These are phyloP conservation scores for Ceratocystis lukuohia DNA, from an alignment of 2,329 filamentous ascomycete genomes.

Conservation along the genomic window DNA sequence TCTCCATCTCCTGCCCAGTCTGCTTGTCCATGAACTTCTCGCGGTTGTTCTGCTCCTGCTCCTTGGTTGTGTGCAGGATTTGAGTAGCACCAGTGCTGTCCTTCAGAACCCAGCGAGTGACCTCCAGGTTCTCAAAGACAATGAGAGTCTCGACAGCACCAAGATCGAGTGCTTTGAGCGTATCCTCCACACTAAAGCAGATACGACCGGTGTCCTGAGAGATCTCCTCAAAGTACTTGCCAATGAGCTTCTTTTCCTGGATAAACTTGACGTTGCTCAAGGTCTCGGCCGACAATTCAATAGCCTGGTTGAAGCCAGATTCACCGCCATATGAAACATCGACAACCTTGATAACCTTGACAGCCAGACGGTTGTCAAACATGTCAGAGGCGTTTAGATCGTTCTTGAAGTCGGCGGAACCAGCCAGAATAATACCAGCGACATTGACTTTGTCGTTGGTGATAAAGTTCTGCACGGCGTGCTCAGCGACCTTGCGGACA, in stretches of 20 bases:
- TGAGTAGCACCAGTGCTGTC: conserved; percentile 57
- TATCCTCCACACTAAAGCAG: conserved; percentile 97
- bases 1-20: conserved; percentile 94
- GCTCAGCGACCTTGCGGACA: conserved; percentile 93
- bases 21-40: conserved; percentile 88
- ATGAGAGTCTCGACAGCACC: conserved; percentile 91
- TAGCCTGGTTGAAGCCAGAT: conserved; percentile 99
- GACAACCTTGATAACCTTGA: conserved; percentile 98
- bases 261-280: conserved; percentile 99
- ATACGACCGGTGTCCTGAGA: conserved; percentile 93
- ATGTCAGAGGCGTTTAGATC: conserved; percentile 95
- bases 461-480: conserved; percentile 98
- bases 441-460: conserved; percentile 98
- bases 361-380: conserved; percentile 81
- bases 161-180: conserved; percentile 87
- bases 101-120: conserved; percentile 85
- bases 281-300: conserved; percentile 87
- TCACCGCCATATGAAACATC: conserved; percentile 98
- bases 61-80: conserved; percentile 77
- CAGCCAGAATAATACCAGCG: conserved; percentile 83
- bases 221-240: conserved; percentile 98
- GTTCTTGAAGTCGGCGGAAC: conserved; percentile 99
- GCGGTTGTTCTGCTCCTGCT: conserved; percentile 55
- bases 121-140: conserved; percentile 92
- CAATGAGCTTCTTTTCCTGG: conserved; percentile 99